phyloP scores from a whole-genome alignment of 2,329 filamentous ascomycete genomes.

The Onygenales sp. region DNA sequence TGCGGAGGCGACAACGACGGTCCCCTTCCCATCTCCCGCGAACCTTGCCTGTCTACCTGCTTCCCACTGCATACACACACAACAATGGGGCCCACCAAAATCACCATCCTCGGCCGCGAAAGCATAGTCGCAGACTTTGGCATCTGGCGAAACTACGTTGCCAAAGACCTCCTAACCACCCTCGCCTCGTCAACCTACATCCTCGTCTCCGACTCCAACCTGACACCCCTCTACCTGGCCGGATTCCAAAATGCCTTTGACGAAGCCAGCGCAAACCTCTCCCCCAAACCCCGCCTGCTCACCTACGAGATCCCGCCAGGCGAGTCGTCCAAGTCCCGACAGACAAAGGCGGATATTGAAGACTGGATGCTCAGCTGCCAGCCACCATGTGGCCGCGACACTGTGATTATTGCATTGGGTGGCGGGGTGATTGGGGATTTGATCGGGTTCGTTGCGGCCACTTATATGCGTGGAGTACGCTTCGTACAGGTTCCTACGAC shows the following conservation, averaged over 20 bases:
- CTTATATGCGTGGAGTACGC: constrained; percentile 94
- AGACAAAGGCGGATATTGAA: constrained; percentile 91
- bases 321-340: constrained; percentile 84
- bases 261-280: constrained; percentile 34
- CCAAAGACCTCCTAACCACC: constrained; percentile 67
- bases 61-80: neutral
- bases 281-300: constrained; percentile 58
- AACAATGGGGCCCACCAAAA: constrained; percentile 43
- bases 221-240: constrained; percentile 71
- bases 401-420: constrained; percentile 85
- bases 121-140: constrained; percentile 87
- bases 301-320: constrained; percentile 82
- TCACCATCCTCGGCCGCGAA: constrained; percentile 79
- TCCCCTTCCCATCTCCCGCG: neutral
- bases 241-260: constrained; percentile 61
- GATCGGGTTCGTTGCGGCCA: constrained; percentile 94
- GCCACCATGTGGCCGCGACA: constrained; percentile 79
- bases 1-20: neutral
- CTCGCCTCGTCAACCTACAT: constrained; percentile 84
- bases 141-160: constrained; percentile 75
- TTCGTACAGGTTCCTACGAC: constrained; percentile 97
- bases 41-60: neutral
- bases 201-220: constrained; percentile 92
- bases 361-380: constrained; percentile 90
- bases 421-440: constrained; percentile 97